Evolutionary conservation across 2,329 filamentous ascomycete genomes (phyloP).

Genomic region (Fusarium sp.): DNA sequence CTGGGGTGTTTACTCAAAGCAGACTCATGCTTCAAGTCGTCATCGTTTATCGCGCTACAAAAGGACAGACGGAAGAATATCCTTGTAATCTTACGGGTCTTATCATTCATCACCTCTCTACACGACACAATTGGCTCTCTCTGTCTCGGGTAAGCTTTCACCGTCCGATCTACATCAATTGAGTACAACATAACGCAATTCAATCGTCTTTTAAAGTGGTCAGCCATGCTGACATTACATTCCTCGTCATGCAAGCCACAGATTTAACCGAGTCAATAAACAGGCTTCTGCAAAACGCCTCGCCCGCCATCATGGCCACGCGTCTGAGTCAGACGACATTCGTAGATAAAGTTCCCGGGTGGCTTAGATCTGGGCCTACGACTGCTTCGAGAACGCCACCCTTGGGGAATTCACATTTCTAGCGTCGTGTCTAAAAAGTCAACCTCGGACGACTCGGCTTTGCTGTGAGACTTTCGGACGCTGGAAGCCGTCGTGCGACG

Average conservation of each 20-base stretch:
- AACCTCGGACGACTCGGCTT: constrained; percentile 1
- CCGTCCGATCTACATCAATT: not conserved
- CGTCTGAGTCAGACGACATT: not conserved
- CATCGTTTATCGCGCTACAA: constrained; percentile 9
- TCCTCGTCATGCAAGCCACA: constrained; percentile 4
- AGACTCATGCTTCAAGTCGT: constrained; percentile 1
- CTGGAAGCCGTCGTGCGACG: not conserved
- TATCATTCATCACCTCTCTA: not conserved
- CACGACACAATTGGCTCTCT: not conserved
- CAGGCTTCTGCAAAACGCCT: not conserved
- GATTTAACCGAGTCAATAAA: too few relatives aligned
- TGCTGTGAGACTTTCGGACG: not conserved
- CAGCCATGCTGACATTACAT: not conserved
- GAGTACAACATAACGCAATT: not conserved
- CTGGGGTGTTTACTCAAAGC: not conserved
- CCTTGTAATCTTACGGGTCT: constrained; percentile 12
- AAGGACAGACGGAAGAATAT: constrained; percentile 11
- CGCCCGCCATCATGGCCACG: not conserved
- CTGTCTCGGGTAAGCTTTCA: not conserved
- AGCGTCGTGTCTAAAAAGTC: too few relatives aligned
- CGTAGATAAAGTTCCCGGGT: not conserved
- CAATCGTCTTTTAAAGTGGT: not conserved
- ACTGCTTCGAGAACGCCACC: not conserved
- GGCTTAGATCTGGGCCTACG: not conserved
- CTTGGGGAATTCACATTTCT: not conserved